Base-by-base conservation (phyloP, 352 stramenopile species). In the Saprolegnia diclina region DNA sequence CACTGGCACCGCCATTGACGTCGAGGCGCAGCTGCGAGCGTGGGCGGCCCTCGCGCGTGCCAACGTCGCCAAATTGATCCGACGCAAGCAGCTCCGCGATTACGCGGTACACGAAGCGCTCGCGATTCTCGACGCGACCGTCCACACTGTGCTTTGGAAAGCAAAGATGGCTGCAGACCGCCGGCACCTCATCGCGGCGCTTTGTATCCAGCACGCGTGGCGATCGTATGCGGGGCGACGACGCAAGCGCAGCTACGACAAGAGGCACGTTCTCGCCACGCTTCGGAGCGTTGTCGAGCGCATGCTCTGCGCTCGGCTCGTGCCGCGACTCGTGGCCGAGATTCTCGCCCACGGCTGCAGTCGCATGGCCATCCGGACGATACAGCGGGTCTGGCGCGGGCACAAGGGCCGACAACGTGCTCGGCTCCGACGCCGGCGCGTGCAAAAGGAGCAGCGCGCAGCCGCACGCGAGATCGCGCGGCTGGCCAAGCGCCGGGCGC, bases 341-440 rank as follows among this genome's bases (percentile, higher is more conserved):
- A 71, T 73, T 24, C 62, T 81, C 16, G 35, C 53, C 18, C 67
- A 62, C 0, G 70, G 62, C 14, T 38, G 53, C 2, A 71, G 74
- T 16, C 74, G 78, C 29, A 40, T 85, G 13, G 76, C 75, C 1
- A 77, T 63, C 9, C 68, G 74, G 2, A 48, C 79, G 6, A 76
- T 89, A 11, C 81, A 89, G 70, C 76, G 81, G 7, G 77, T 86
- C 21, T 89, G 81, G 81, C 74, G 79, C n/a, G 79, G 79, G 1
- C 75, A 82, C 65, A 72, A 72, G 26, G 77, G 73, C 11, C 76
- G 79, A 14, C 35, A 69, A 5, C 67, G 72, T 0, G 75, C 75
- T 1, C 76, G 61, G 65, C 76, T 72, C 18, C 62, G 63, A 32
- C 76, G 64, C 56, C 75, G 64, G 19, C 53, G 62, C 26, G n/a